Evolutionary conservation across 164 flowering plant genomes (phyloP).

Genomic region (Liquidambar formosana): DNA sequence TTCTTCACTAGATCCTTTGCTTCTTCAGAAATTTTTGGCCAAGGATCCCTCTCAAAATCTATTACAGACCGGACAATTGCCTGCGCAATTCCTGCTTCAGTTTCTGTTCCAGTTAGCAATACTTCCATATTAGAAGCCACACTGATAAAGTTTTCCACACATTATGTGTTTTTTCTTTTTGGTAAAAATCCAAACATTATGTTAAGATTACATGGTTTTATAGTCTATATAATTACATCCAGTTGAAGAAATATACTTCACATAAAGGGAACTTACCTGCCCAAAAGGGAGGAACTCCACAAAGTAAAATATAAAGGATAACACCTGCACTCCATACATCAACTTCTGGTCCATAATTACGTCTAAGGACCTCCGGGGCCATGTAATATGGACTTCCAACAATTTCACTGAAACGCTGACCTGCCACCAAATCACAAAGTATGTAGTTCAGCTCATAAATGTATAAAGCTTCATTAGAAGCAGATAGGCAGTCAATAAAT

Average conservation of each 20-base stretch:
- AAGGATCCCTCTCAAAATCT: constrained; percentile 84
- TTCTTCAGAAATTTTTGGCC: constrained; percentile 78
- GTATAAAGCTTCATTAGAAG: not conserved
- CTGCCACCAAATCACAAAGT: constrained; percentile 24
- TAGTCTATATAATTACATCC: no score
- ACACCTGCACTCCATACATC: constrained; percentile 91
- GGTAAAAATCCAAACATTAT: no score
- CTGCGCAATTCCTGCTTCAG: constrained; percentile 89
- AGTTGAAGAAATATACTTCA: no score
- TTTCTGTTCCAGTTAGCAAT: constrained; percentile 42
- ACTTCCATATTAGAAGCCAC: not conserved
- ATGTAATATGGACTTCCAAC: constrained; percentile 94
- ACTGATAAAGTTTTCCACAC: not conserved
- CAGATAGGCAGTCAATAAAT: not conserved
- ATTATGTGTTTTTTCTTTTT: no score
- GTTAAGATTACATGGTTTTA: no score
- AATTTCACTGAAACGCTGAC: constrained; percentile 71
- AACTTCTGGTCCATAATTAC: constrained; percentile 72
- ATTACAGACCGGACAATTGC: constrained; percentile 61
- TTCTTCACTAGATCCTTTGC: constrained; percentile 74
- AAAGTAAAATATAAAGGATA: constrained; percentile 77
- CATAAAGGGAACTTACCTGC: constrained; percentile 46
- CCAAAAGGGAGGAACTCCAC: constrained; percentile 96
- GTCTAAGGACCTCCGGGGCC: constrained; percentile 82
- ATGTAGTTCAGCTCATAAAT: not conserved